A percentile compares a stretch with the other conserved stretches of the same genome.
phyloP scores from a whole-genome alignment of 2,329 filamentous ascomycete species.

The Ophiostoma ulmi region DNA sequence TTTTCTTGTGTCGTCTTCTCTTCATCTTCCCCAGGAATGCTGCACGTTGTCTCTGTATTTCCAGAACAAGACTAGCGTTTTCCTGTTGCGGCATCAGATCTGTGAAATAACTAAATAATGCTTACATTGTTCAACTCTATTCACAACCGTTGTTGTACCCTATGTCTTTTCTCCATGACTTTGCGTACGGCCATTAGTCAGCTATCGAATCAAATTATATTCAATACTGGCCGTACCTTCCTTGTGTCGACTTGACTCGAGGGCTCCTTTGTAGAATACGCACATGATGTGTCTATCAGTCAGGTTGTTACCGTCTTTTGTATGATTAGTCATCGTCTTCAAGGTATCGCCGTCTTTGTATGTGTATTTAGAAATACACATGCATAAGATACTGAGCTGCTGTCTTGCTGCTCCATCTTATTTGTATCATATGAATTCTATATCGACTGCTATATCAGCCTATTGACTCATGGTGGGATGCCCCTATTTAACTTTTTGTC shows the following conservation, averaged over 20 bases:
- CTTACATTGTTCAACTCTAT: too few relatives aligned
- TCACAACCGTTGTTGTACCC: too few relatives aligned
- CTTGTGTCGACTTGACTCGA: neutral
- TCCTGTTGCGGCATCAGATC: neutral
- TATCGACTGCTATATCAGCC: neutral
- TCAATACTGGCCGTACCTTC: neutral
- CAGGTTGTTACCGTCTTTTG: too few relatives aligned
- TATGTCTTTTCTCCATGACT: too few relatives aligned
- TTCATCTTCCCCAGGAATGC: slow-evolving; percentile 13
- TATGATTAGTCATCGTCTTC: neutral
- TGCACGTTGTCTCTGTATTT: slow-evolving; percentile 20
- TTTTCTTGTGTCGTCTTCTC: slow-evolving; percentile 19
- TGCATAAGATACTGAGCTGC: neutral
- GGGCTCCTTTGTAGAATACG: too few relatives aligned
- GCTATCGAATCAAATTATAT: too few relatives aligned
- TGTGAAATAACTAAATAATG: neutral
- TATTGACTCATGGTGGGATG: neutral
- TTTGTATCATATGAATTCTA: neutral
- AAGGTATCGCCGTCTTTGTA: neutral
- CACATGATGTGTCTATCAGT: too few relatives aligned
- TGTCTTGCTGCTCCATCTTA: neutral
- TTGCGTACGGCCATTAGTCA: too few relatives aligned
- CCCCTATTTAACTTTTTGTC: neutral
- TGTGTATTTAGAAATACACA: neutral
- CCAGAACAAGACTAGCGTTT: slow-evolving; percentile 4